These are phyloP conservation scores for Ceriops zippeliana DNA, from an alignment of 345 rosid species.

Conservation along the genomic window DNA sequence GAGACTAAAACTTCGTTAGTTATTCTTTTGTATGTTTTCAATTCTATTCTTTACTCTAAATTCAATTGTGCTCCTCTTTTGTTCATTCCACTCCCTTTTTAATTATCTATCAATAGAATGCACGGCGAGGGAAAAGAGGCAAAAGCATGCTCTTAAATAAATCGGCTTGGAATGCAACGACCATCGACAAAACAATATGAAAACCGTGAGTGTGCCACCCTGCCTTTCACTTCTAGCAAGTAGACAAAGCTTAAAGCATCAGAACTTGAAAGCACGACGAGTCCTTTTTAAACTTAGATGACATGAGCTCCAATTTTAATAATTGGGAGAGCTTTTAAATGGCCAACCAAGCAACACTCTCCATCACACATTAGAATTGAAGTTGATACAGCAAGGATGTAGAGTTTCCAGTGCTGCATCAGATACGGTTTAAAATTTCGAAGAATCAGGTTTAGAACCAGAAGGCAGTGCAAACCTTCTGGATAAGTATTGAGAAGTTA, in stretches of 20 bases:
- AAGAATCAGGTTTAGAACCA: no score
- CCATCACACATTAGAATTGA: background rate
- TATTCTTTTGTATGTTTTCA: no score
- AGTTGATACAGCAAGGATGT: no score
- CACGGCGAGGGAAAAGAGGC: background rate
- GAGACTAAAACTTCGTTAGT: no score
- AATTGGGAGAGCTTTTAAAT: background rate
- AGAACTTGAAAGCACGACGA: background rate
- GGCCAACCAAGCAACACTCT: background rate
- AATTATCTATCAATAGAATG: background rate
- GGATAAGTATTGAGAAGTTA: constrained; percentile 11
- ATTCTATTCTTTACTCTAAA: background rate
- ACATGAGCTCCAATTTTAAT: background rate
- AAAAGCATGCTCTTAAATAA: background rate
- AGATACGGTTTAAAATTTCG: no score
- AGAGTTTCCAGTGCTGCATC: no score
- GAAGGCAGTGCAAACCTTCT: constrained; percentile 10
- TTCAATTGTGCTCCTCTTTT: background rate
- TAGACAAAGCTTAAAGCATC: background rate
- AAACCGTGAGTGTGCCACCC: background rate
- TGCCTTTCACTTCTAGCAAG: background rate
- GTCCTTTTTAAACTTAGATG: background rate
- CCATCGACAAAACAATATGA: background rate
- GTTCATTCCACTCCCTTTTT: background rate
- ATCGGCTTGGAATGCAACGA: background rate